Evolutionary conservation across 176 grass and related monocot genomes (phyloP), one percentile per base, ranked within the genome.

Genomic region (Ensete glaucum): DNA sequence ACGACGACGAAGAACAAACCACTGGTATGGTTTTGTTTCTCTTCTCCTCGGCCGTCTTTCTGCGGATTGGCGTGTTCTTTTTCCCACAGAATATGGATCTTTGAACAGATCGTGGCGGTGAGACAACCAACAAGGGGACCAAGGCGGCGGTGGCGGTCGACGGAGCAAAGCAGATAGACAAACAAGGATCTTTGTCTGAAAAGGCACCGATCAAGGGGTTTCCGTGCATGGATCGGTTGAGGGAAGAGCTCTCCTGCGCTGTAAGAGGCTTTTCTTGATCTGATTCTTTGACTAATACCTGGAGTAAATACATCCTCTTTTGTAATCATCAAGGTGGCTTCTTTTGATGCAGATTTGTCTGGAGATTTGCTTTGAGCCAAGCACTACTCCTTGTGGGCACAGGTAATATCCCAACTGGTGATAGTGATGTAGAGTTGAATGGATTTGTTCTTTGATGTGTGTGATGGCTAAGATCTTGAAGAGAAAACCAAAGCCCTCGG

Each of bases 211-310:
- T 27, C 10, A 64, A 73, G 34, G 78, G 51, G 59, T 26, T 91
- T 21, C 88, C 88, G 7, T 98, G 86, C 69, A 85, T 98, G 72
- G 88, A 93, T 89, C 82, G 80, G 12, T 88, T 98, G 19, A 76
- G 90, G 67, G 94, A 98, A 76, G 94, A 98, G 74, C 84, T 98
- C 1, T 93, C 90, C 84, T 98, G 94, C 72, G 90, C 90, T 25
- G 94, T 98, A 82, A 84, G 84, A 25, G 9, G 9, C 24, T 53
- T 54, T 51, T 73, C 50, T 48, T 48, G 9, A 16, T 49, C 60
- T 63, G 20, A 62, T 62, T 67, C 29, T 22, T 54, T 52, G 2
- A 8, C 76, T 51, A 23, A 11, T 51, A 29, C 48, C 58, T 59
- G n/a, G 60, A 7, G 81, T 67, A 86, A 62, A 78, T 78, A 13